Evolutionary conservation across 192 early-diverging fungal species (phyloP), one percentile per base, ranked within the genome.

Genomic region (Dissophora globulifera): DNA sequence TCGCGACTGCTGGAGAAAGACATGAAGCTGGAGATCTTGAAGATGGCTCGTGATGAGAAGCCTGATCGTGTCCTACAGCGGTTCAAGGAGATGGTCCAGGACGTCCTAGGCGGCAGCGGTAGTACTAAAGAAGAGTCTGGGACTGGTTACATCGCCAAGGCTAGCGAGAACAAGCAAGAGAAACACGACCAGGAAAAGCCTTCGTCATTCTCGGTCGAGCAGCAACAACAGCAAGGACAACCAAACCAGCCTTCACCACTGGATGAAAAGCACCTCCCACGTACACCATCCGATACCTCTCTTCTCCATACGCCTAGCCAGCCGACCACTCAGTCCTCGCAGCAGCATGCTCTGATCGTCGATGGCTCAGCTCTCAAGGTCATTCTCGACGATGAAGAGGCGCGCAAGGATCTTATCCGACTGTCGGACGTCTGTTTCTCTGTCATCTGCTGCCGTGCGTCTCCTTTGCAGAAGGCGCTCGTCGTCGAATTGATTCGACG

Each of bases 401-500:
- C 86, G 1, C 83, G 84, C 51, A 48, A 69, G 30, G 85, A 90
- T 59, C 51, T 93, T 32, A 81, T 92, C 30, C 82, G 89, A 32
- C 85, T 90, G 69, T 93, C 93, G 11, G 84, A 95, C 33, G 82
- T 88, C 40, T 87, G 87, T 20, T 87, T 88, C 50, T 94, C 95
- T 16, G 97, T 99, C 5, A 86, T 99, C 15, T 98, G 96, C 80
- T 98, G 96, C 62, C 87, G 97, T 32, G 95, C 93, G 1, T 90
- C 87, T 31, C 97, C 97, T 3, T 69, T 99, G 58, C 97, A 99
- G 82, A 99, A 99, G 81, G 97, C 97, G 4, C 79, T 94, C 66
- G 97, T 99, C 26, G 95, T 98, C 15, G 88, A 89, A 64, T 76
- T 99, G 48, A 89, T 99, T 22, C 90, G 93, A 38, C 88, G 88